Evolutionary conservation across 2,329 filamentous ascomycete species (phyloP).

Genomic region (Diaporthe citrichinensis): DNA sequence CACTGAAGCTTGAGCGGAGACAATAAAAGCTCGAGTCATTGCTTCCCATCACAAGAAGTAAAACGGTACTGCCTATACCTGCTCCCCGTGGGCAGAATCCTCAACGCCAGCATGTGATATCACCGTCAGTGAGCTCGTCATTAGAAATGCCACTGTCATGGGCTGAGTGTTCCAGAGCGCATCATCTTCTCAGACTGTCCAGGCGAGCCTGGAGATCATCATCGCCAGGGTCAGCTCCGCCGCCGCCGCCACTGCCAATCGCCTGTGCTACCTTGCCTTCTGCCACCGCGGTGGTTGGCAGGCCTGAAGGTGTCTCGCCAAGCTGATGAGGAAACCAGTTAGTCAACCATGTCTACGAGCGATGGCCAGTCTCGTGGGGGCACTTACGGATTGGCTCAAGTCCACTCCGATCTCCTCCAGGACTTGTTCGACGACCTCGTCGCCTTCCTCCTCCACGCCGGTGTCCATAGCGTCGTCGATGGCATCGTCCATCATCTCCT

Average conservation of each 20-base stretch:
- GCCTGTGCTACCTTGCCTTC: conserved; percentile 90
- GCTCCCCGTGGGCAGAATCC: neutral
- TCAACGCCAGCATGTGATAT: conserved; percentile 13
- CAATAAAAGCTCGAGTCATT: conserved; percentile 14
- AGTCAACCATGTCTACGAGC: conserved; percentile 40
- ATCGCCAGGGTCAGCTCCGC: conserved; percentile 75
- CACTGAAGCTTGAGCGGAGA: neutral
- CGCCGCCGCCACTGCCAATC: conserved; percentile 76
- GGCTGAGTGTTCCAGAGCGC: neutral
- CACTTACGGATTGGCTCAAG: conserved; percentile 86
- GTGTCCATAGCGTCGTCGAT: conserved; percentile 97
- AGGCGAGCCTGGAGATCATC: conserved; percentile 95
- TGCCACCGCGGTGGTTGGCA: conserved; percentile 80
- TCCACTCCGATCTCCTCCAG: conserved; percentile 97
- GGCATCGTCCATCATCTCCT: conserved; percentile 99
- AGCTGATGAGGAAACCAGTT: conserved; percentile 69
- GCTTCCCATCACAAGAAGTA: neutral
- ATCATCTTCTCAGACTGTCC: conserved; percentile 81
- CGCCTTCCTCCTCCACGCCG: conserved; percentile 91
- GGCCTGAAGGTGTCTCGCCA: conserved; percentile 88
- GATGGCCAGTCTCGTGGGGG: neutral
- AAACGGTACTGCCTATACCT: conserved; percentile 7
- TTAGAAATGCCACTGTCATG: neutral
- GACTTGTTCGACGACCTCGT: conserved; percentile 97
- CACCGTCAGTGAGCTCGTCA: neutral